A percentile compares a stretch with the other conserved stretches of the same genome.
Evolutionary conservation across 192 early-diverging fungal genomes (phyloP).

Genomic region (Umbelopsis ramanniana): DNA sequence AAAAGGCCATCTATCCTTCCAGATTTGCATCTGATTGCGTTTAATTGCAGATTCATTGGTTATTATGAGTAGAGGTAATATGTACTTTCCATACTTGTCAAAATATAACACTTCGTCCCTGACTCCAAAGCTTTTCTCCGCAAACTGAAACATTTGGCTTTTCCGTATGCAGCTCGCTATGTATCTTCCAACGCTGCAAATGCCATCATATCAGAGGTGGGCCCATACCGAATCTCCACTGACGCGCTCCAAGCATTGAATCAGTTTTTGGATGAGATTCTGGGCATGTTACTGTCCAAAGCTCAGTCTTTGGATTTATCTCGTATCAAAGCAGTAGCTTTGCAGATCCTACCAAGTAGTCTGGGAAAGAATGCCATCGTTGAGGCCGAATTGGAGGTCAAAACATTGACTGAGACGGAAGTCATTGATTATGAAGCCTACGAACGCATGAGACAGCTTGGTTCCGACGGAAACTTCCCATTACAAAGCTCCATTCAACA

Average conservation of each 20-base stretch:
- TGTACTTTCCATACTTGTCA: not conserved
- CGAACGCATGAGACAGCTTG: conserved; percentile 35
- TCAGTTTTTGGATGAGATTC: conserved; percentile 58
- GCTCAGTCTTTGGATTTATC: conserved; percentile 55
- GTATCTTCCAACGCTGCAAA: conserved; percentile 45
- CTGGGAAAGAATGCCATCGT: conserved; percentile 62
- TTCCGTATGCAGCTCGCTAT: not conserved
- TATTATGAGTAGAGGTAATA: conserved; percentile 16
- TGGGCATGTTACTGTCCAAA: conserved; percentile 49
- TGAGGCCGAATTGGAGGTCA: conserved; percentile 63
- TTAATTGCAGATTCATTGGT: not conserved
- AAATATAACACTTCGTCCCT: not conserved
- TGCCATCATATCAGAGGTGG: conserved; percentile 60
- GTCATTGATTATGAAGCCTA: conserved; percentile 39
- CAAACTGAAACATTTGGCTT: conserved; percentile 13
- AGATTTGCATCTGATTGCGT: not conserved
- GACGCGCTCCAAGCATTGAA: conserved; percentile 61
- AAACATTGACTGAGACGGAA: conserved; percentile 55
- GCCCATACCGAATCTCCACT: conserved; percentile 56
- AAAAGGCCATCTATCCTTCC: not conserved
- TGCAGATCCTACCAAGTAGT: conserved; percentile 48
- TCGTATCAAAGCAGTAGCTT: conserved; percentile 52
- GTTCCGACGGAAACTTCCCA: conserved; percentile 28
- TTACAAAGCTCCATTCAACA: conserved; percentile 43
- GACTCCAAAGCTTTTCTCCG: conserved; percentile 5